These are phyloP conservation scores for Pseudogymnoascus sp. DNA, from an alignment of 2,329 filamentous ascomycete species.

Conservation along the genomic window DNA sequence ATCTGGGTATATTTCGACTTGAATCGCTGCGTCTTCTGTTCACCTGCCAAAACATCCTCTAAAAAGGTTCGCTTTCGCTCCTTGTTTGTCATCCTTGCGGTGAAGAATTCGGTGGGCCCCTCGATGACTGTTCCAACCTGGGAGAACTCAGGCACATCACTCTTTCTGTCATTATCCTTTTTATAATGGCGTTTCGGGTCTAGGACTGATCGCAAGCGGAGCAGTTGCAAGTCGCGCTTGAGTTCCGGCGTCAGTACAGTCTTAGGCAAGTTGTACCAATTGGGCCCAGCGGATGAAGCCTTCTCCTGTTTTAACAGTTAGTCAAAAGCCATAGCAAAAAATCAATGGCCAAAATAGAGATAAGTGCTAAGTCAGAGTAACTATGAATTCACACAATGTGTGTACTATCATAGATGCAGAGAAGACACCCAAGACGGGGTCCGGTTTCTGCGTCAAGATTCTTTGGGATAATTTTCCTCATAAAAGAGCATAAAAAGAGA, in stretches of 20 bases:
- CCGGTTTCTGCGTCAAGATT: conserved; percentile 63
- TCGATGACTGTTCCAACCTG: conserved; percentile 84
- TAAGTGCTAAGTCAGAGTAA: conserved; percentile 50
- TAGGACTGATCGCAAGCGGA: conserved; percentile 80
- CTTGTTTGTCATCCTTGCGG: conserved; percentile 70
- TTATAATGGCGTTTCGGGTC: conserved; percentile 89
- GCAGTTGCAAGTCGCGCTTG: conserved; percentile 79
- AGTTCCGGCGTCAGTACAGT: conserved; percentile 77
- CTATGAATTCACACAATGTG: conserved; percentile 46
- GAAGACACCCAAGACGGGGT: conserved; percentile 72
- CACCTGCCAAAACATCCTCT: conserved; percentile 68
- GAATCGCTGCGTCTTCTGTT: conserved; percentile 61
- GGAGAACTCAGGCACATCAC: conserved; percentile 67
- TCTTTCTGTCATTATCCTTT: conserved; percentile 63
- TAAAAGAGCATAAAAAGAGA: conserved; percentile 30
- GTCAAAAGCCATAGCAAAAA: conserved; percentile 12
- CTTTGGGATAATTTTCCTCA: conserved; percentile 73
- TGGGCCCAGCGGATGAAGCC: conserved; percentile 61
- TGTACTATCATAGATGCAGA: conserved; percentile 57
- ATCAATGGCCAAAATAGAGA: conserved; percentile 7
- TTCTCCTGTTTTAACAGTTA: conserved; percentile 21
- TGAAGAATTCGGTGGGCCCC: conserved; percentile 81
- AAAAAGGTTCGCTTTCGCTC: conserved; percentile 81
- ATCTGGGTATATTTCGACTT: conserved; percentile 82
- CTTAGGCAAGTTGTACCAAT: conserved; percentile 83